Base-by-base conservation (phyloP, 495 filamentous ascomycete genomes). In the Halenospora varia region DNA sequence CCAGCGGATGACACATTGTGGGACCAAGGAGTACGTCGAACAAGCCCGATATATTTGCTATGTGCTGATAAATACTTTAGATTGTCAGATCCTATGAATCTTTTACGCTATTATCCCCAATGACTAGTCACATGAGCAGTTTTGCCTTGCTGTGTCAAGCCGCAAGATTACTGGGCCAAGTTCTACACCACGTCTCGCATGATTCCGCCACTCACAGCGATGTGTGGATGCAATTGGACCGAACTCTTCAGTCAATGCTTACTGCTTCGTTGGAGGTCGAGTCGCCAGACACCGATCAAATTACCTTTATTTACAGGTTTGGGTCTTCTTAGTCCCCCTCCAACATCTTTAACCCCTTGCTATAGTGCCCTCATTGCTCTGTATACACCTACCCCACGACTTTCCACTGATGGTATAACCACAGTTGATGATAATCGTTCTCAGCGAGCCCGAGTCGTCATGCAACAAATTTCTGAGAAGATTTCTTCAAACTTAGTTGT, bases 1-100 rank as follows among this genome's bases (percentile, higher is more conserved):
- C 77, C 77, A 1, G 63, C 68, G 2, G 71, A 77, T 48, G 77
- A 79, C 61, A 51, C 50, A 2, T 62, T 63, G 18, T 79, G 74
- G 75, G 76, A 59, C 53, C n/a, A 59, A 47, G 56, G 56, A 11
- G 55, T 58, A 29, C 26, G 55, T 52, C 2, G 17, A 4, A 19
- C 1, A 23, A 49, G 13, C 8, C 25, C 11, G 13, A 9, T 20
- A 40, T 13, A 17, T 8, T 41, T 25, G 23, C 45, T 22, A 56
- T 23, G 25, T 50, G 19, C 50, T 57, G 46, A n/a, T n/a, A n/a
- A n/a, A n/a, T n/a, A n/a, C n/a, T n/a, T n/a, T n/a, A n/a, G n/a
- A n/a, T n/a, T n/a, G n/a, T n/a, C n/a, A n/a, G n/a, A n/a, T n/a
- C 46, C 47, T 1, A 17, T 47, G 4, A 57, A 51, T 39, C 25